Conservation (phyloP, 805 yeast species). For the Wickerhamiella dianesei region DNA sequence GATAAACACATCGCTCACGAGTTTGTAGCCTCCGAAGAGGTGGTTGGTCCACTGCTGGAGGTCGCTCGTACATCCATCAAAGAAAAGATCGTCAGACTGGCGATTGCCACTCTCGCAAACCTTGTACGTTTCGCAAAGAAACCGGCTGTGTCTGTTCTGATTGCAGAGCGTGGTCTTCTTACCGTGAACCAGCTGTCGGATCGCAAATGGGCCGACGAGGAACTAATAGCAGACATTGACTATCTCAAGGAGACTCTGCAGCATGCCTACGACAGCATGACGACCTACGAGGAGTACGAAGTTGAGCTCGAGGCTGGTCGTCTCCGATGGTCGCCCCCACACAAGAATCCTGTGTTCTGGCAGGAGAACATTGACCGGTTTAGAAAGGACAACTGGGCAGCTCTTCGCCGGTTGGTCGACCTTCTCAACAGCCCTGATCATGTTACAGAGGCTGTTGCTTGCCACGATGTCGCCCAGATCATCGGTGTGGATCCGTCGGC, state of each 20-base stretch:
- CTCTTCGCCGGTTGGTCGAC: constrained; percentile 46
- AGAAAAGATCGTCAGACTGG: constrained; percentile 77
- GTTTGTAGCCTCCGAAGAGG: constrained; percentile 35
- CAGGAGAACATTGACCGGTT: constrained; percentile 63
- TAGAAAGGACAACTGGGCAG: constrained; percentile 63
- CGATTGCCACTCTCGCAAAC: constrained; percentile 52
- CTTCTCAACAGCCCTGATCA: constrained; percentile 22
- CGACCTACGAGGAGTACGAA: constrained; percentile 85
- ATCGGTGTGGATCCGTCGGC: constrained; percentile 52
- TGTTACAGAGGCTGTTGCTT: constrained; percentile 42
- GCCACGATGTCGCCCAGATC: constrained; percentile 53
- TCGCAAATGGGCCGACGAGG: constrained; percentile 92
- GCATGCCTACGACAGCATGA: constrained; percentile 60
- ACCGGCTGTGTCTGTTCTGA: constrained; percentile 46
- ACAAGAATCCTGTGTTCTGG: constrained; percentile 81
- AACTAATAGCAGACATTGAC: constrained; percentile 59
- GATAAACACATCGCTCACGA: constrained; percentile 37
- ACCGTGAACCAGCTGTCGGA: constrained; percentile 57
- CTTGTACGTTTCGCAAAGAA: constrained; percentile 24
- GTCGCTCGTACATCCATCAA: constrained; percentile 73
- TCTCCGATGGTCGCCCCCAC: constrained; percentile 86
- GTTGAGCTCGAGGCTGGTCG: constrained; percentile 70
- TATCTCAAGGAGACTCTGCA: constrained; percentile 46
- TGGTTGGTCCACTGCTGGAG: constrained; percentile 34
- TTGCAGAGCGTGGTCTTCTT: constrained; percentile 63